Base-by-base conservation (phyloP, 768 basidiomycete species). In the Mycena polygramma region DNA sequence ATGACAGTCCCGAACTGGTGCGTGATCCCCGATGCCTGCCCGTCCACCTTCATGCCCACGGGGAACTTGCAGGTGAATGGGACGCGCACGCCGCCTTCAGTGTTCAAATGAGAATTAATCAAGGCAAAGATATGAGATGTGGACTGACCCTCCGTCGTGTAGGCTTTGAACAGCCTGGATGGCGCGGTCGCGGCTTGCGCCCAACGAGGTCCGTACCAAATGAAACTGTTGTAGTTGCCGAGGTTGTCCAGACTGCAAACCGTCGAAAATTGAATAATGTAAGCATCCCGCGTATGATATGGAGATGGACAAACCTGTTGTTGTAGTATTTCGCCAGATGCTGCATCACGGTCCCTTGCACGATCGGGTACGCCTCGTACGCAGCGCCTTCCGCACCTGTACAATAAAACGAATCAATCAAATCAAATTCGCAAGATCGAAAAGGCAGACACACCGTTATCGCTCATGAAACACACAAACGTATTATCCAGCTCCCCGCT, bases 191-290 rank as follows among this genome's bases (percentile, higher is more conserved):
- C 62, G 7, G 62, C 62, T 39, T 63, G 62, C 2, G 62, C 62
- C 62, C 62, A 63, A 13, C 62, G 62, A n/a, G 62, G 62, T 22
- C 62, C 62, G 41, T 63, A 63, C 62, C 62, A 63, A 11, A 63
- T 63, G 52, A 63, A 63, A 13, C 62, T 63, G 26, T 63, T 63
- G 62, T 63, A 63, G 51, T 63, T 63, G 24, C 62, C 62, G 41
- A 63, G 62, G 52, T 63, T 63, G 41, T 54, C 62, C 37, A 63
- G 41, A 8, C 62, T 63, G 17, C 7, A 24, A 3, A 22, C 1
- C 20, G 22, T n/a, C 5, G 6, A 39, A 26, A 6, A 4, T 30
- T n/a, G n/a, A n/a, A n/a, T n/a, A n/a, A n/a, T n/a, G n/a, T n/a
- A n/a, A n/a, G n/a, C n/a, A n/a, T n/a, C n/a, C n/a, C n/a, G n/a